A percentile compares a stretch with the other conserved stretches of the same genome.
Evolutionary conservation across 495 filamentous ascomycete genomes (phyloP).

Genomic region (Ramalina peruviana): DNA sequence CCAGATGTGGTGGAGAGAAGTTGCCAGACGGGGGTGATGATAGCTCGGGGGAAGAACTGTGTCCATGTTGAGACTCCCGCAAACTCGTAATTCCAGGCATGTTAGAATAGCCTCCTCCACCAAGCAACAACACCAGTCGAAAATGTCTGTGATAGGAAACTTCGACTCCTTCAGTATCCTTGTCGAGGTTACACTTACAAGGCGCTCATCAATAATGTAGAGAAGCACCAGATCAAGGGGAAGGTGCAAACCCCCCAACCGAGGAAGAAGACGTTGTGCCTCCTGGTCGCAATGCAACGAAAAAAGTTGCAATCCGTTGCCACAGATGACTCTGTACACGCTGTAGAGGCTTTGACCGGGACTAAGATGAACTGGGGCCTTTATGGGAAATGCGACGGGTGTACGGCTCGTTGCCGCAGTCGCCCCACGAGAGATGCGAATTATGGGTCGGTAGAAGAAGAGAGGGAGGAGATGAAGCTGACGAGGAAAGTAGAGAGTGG

Average conservation of each 20-base stretch:
- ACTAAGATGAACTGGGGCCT: too few species aligned
- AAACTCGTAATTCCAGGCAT: not conserved
- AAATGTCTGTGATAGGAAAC: not conserved
- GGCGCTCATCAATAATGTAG: not conserved
- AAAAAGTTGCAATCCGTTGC: too few species aligned
- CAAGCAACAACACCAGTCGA: not conserved
- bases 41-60: slow-evolving; percentile 18
- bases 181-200: not conserved
- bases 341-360: too few species aligned
- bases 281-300: too few species aligned
- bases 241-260: too few species aligned
- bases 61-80: not conserved
- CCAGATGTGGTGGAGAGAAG: slow-evolving; percentile 10
- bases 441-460: not conserved
- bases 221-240: not conserved
- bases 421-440: not conserved
- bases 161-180: not conserved
- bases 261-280: too few species aligned
- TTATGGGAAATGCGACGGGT: too few species aligned
- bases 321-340: too few species aligned
- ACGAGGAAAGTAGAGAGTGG: slow-evolving; percentile 1
- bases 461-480: not conserved
- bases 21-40: slow-evolving; percentile 17
- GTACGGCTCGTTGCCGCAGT: too few species aligned
- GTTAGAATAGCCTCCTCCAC: slow-evolving; percentile 1